Conservation (phyloP, 345 rosid genomes). For the Eutrema heterophyllum region DNA sequence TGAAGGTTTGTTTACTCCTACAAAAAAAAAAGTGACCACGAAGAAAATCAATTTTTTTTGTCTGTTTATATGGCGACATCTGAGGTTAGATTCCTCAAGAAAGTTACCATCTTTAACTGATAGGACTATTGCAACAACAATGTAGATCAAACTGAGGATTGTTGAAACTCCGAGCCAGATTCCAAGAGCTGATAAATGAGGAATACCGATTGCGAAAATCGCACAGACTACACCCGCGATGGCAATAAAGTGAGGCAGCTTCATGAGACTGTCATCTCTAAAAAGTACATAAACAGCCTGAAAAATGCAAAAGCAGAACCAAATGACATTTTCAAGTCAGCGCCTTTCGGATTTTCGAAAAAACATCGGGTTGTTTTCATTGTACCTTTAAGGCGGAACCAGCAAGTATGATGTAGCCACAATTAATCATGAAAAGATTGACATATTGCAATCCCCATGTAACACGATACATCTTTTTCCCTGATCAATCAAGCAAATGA, state of each 20-base stretch:
- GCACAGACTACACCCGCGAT: constrained; percentile 53
- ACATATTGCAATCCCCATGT: constrained; percentile 55
- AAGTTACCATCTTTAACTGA: constrained; percentile 61
- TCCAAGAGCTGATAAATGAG: constrained; percentile 82
- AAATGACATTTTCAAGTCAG: not conserved
- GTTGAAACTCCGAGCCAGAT: constrained; percentile 85
- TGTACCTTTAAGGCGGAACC: constrained; percentile 45
- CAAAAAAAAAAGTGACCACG: not conserved
- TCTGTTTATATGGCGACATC: not conserved
- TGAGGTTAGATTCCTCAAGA: not conserved
- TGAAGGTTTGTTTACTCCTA: constrained; percentile 61
- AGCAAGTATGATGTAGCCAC: constrained; percentile 50
- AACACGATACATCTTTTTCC: constrained; percentile 26
- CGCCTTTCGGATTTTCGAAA: not conserved
- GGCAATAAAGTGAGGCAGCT: constrained; percentile 50
- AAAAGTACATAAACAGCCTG: constrained; percentile 54
- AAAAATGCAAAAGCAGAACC: not conserved
- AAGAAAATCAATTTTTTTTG: not conserved
- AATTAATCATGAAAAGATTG: constrained; percentile 52
- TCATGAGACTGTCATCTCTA: constrained; percentile 43
- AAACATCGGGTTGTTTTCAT: not conserved
- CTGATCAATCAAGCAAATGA: constrained; percentile 10
- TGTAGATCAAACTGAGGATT: constrained; percentile 55
- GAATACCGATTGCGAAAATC: constrained; percentile 70
- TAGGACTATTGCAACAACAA: constrained; percentile 52